These are phyloP conservation scores for Lyophyllum atratum DNA, from an alignment of 768 basidiomycete species.

Conservation along the genomic window DNA sequence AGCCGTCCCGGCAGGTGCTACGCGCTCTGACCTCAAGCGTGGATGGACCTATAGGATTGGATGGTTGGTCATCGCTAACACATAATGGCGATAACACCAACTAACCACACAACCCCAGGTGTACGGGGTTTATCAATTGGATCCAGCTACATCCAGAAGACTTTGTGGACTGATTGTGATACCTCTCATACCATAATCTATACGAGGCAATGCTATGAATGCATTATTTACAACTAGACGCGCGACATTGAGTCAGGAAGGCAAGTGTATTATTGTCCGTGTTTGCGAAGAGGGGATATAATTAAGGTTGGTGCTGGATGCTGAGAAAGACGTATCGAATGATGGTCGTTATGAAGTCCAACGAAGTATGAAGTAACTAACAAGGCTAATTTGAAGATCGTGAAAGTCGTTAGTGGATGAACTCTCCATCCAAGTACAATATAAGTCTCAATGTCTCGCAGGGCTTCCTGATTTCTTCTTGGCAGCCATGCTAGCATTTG, in stretches of 20 bases:
- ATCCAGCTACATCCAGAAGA: conserved; percentile 22
- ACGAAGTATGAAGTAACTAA: not conserved
- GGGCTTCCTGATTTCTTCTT: conserved; percentile 29
- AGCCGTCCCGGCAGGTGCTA: conserved; percentile 3
- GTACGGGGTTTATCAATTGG: conserved; percentile 18
- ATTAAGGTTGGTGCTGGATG: not conserved
- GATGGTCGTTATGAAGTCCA: not conserved
- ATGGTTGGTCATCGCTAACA: conserved; percentile 14
- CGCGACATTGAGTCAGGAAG: not conserved
- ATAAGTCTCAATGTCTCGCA: conserved; percentile 13
- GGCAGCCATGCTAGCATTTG: conserved; percentile 29
- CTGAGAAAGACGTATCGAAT: not conserved
- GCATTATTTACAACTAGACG: not conserved
- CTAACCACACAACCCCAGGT: conserved; percentile 1
- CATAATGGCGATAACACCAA: not conserved
- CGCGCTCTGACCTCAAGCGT: conserved; percentile 10
- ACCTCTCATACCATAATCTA: not conserved
- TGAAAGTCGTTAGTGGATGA: conserved; percentile 2
- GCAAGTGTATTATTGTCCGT: not conserved
- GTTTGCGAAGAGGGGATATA: not conserved
- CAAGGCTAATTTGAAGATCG: not conserved
- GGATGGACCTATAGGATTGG: conserved; percentile 24
- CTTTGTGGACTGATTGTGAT: conserved; percentile 12
- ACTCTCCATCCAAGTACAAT: not conserved
- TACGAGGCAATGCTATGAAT: not conserved